These are phyloP conservation scores for Carex cristatella DNA, from an alignment of 176 grass and related monocot species.

Conservation along the genomic window DNA sequence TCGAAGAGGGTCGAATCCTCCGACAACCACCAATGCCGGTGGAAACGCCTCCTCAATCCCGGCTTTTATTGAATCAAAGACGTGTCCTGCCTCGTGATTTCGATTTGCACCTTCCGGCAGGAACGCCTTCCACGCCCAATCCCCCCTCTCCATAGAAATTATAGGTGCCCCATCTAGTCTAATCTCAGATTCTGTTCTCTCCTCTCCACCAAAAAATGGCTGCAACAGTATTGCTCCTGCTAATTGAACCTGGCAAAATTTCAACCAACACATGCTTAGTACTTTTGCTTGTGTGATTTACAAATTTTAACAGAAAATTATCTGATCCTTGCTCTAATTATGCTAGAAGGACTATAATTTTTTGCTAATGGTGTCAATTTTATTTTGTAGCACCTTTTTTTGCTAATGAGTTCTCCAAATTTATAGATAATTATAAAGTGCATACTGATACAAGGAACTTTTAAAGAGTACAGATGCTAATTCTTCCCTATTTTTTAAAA, in stretches of 20 bases:
- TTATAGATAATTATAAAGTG: not conserved
- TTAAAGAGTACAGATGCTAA: not conserved
- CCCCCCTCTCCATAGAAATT: not conserved
- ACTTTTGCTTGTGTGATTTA: not conserved
- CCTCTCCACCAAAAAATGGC: slow-evolving; percentile 11
- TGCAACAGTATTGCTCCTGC: not conserved
- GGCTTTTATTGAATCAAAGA: not conserved
- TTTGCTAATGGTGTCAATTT: not conserved
- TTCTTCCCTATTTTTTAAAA: not conserved
- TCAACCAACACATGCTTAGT: not conserved
- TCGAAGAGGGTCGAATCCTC: not conserved
- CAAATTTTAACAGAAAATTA: not conserved
- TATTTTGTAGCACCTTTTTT: not conserved
- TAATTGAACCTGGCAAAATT: not conserved
- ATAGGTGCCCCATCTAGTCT: not conserved
- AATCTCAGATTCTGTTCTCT: slow-evolving; percentile 9
- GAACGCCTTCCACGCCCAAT: slow-evolving; percentile 14
- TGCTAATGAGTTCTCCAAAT: not conserved
- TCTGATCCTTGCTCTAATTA: not conserved
- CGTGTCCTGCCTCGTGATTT: slow-evolving; percentile 1
- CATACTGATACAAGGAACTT: not conserved
- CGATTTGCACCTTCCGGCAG: slow-evolving; percentile 7
- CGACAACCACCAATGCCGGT: not conserved
- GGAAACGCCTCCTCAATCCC: not conserved
- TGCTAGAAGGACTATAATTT: not conserved